Conservation (phyloP, 2,329 filamentous ascomycete species). For the Monilinia laxa region DNA sequence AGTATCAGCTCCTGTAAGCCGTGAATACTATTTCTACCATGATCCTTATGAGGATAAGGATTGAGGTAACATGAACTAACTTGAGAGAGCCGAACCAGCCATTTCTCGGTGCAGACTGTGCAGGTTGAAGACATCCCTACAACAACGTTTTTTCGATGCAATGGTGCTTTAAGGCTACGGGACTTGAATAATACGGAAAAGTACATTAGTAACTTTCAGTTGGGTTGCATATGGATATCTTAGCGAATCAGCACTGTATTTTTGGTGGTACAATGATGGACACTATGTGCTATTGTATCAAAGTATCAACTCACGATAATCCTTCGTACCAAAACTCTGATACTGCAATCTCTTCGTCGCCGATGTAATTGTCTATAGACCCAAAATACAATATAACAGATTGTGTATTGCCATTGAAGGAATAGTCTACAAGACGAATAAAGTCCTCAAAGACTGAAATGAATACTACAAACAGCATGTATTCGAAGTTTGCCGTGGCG, state of each 20-base stretch:
- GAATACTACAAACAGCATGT: neutral
- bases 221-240: neutral
- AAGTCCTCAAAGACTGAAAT: neutral
- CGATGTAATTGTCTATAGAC: neutral
- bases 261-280: neutral
- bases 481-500: neutral
- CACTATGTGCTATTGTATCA: neutral
- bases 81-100: neutral
- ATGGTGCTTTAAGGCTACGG: neutral
- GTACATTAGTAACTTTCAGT: conserved; percentile 1
- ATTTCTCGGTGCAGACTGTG: neutral
- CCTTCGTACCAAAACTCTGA: neutral
- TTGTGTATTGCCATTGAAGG: neutral
- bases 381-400: neutral
- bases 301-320: neutral
- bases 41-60: neutral
- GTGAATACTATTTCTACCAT: neutral
- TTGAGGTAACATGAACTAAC: neutral
- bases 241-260: neutral
- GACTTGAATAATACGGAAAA: neutral
- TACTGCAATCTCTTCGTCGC: fast-evolving
- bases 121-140: neutral
- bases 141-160: neutral
- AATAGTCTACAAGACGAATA: neutral
- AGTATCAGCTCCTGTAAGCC: neutral